A percentile compares a stretch with the other conserved stretches of the same genome.
Evolutionary conservation across 768 basidiomycete species (phyloP).

Genomic region (Heimioporus sp.): DNA sequence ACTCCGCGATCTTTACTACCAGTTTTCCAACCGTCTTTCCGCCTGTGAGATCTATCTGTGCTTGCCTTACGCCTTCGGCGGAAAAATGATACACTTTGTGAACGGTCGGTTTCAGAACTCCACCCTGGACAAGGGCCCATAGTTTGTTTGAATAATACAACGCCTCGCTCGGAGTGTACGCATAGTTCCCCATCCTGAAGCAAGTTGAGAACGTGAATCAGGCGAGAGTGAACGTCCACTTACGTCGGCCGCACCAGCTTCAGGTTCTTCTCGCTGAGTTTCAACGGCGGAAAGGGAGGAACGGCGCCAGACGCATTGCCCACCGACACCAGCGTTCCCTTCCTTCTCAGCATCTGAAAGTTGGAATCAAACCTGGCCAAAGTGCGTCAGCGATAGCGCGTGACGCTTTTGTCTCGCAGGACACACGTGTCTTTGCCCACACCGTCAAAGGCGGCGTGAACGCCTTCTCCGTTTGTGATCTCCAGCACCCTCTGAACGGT

Average conservation of each 20-base stretch:
- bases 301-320: slow-evolving; percentile 92
- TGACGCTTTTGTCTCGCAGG: neutral
- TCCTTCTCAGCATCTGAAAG: slow-evolving; percentile 78
- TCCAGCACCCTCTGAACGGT: slow-evolving; percentile 71
- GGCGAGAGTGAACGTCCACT: slow-evolving; percentile 13
- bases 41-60: slow-evolving; percentile 74
- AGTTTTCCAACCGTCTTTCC: slow-evolving; percentile 87
- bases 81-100: slow-evolving; percentile 84
- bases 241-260: slow-evolving; percentile 77
- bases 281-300: slow-evolving; percentile 69
- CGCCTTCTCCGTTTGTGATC: slow-evolving; percentile 75
- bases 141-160: slow-evolving; percentile 62
- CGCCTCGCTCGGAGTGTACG: slow-evolving; percentile 71
- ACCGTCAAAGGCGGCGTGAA: slow-evolving; percentile 89
- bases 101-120: slow-evolving; percentile 62
- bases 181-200: slow-evolving; percentile 67
- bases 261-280: slow-evolving; percentile 78
- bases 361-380: slow-evolving; percentile 69
- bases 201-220: slow-evolving; percentile 6
- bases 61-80: slow-evolving; percentile 69
- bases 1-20: slow-evolving; percentile 61
- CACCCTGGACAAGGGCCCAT: slow-evolving; percentile 57
- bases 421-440: slow-evolving; percentile 95
- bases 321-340: slow-evolving; percentile 86
- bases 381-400: slow-evolving; percentile 4